Evolutionary conservation across 805 yeast genomes (phyloP).

Genomic region (Torulaspora franciscae): DNA sequence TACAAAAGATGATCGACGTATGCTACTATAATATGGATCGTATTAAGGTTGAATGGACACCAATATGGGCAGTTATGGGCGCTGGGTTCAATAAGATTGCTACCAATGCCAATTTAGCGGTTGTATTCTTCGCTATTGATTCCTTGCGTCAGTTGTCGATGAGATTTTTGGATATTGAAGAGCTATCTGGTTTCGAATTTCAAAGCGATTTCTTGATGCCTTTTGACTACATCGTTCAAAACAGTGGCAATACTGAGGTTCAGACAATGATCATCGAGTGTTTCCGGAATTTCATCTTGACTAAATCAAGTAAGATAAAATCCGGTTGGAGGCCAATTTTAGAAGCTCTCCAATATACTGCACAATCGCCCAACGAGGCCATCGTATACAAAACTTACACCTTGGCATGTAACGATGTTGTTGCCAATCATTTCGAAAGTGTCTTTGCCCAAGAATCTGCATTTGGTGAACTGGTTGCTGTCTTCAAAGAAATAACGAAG

Average conservation of each 20-base stretch:
- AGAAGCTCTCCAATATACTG: slow-evolving; percentile 70
- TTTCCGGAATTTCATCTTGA: slow-evolving; percentile 74
- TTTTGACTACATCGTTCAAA: slow-evolving; percentile 69
- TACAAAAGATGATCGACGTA: slow-evolving; percentile 94
- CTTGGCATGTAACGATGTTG: slow-evolving; percentile 53
- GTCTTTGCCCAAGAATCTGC: slow-evolving; percentile 66
- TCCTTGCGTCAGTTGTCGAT: slow-evolving; percentile 88
- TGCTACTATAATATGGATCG: slow-evolving; percentile 97
- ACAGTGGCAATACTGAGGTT: slow-evolving; percentile 64
- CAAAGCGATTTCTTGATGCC: slow-evolving; percentile 92
- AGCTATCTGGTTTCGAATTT: slow-evolving; percentile 89
- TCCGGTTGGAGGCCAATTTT: slow-evolving; percentile 96
- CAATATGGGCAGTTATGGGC: slow-evolving; percentile 91
- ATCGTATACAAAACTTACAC: slow-evolving; percentile 62
- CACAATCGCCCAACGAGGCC: slow-evolving; percentile 48
- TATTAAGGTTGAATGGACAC: slow-evolving; percentile 94
- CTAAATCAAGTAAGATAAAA: slow-evolving; percentile 66
- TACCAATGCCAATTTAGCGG: slow-evolving; percentile 66
- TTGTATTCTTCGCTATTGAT: slow-evolving; percentile 87
- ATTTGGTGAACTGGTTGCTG: slow-evolving; percentile 57
- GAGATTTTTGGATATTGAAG: slow-evolving; percentile 90
- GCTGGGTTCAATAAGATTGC: slow-evolving; percentile 82
- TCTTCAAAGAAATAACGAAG: slow-evolving; percentile 77
- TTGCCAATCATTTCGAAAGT: slow-evolving; percentile 54
- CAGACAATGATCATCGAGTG: slow-evolving; percentile 89